Evolutionary conservation across 768 basidiomycete genomes (phyloP).

Genomic region (Auriscalpium microsporum): DNA sequence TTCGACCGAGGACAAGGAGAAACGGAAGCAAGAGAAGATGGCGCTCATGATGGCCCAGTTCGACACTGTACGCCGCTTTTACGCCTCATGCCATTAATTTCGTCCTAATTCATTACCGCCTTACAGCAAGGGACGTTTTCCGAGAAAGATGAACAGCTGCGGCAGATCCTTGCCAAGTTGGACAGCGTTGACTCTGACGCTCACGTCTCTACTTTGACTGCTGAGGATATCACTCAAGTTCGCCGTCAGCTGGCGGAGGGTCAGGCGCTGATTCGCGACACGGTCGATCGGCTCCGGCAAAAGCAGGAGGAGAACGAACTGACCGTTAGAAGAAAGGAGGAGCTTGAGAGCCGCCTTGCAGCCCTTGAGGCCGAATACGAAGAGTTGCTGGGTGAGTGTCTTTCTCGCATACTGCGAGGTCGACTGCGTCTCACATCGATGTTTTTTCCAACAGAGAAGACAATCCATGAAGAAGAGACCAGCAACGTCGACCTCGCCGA

Average conservation of each 20-base stretch:
- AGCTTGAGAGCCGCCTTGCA: conserved; percentile 74
- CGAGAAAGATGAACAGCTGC: conserved; percentile 91
- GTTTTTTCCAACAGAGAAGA: conserved; percentile 57
- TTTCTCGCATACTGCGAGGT: conserved; percentile 18
- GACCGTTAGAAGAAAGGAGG: conserved; percentile 71
- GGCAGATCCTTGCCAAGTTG: conserved; percentile 74
- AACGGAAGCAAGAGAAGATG: conserved; percentile 98
- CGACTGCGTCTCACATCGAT: no score
- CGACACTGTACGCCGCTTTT: conserved; percentile 60
- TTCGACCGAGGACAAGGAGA: conserved; percentile 94
- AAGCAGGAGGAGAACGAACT: conserved; percentile 91
- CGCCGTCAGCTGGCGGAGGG: conserved; percentile 85
- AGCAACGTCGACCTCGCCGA: conserved; percentile 77
- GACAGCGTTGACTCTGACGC: conserved; percentile 66
- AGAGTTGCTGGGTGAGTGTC: conserved; percentile 71
- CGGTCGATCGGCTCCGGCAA: conserved; percentile 81
- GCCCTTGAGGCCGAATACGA: conserved; percentile 91
- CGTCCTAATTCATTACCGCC: conserved; percentile 2
- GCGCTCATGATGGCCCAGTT: conserved; percentile 99
- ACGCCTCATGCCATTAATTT: neutral
- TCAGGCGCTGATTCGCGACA: conserved; percentile 78
- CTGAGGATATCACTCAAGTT: conserved; percentile 75
- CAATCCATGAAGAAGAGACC: conserved; percentile 81
- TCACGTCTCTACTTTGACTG: conserved; percentile 46
- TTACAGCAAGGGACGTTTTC: conserved; percentile 83